Conservation (phyloP, 441 rosid species). For the Macaranga tanarius region DNA sequence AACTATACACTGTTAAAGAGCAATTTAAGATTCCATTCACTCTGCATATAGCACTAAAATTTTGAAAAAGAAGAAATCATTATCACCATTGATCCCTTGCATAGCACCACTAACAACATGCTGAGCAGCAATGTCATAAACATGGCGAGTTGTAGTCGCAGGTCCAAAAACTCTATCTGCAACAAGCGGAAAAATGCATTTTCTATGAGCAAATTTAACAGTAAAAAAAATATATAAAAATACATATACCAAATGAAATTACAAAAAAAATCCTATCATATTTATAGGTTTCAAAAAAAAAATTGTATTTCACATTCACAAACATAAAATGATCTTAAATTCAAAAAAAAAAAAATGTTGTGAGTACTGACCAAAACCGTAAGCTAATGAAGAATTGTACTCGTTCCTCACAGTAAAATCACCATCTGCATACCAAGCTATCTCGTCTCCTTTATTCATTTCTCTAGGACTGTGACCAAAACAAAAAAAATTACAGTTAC, state of each 20-base stretch:
- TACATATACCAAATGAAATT: no score
- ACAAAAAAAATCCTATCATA: no score
- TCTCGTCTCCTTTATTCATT: conserved; percentile 81
- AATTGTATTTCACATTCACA: no score
- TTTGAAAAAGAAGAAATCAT: not conserved
- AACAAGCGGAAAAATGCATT: not conserved
- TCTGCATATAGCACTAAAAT: not conserved
- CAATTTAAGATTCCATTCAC: not conserved
- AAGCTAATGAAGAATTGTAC: conserved; percentile 66
- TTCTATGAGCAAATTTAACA: no score
- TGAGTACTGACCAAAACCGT: conserved; percentile 68
- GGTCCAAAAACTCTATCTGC: conserved; percentile 96
- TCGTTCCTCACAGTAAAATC: conserved; percentile 74
- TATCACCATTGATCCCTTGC: conserved; percentile 86
- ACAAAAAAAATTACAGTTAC: not conserved
- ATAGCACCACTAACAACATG: conserved; percentile 82
- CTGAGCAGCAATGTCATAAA: conserved; percentile 88
- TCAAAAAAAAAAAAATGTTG: not conserved
- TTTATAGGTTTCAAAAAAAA: no score
- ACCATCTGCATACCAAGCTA: conserved; percentile 94
- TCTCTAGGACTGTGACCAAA: conserved; percentile 58
- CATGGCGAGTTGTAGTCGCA: conserved; percentile 86
- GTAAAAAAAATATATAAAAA: no score
- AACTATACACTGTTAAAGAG: not conserved
- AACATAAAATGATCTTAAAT: no score